Conservation (phyloP, 2,329 filamentous ascomycete genomes). For the Saccharata proteae region DNA sequence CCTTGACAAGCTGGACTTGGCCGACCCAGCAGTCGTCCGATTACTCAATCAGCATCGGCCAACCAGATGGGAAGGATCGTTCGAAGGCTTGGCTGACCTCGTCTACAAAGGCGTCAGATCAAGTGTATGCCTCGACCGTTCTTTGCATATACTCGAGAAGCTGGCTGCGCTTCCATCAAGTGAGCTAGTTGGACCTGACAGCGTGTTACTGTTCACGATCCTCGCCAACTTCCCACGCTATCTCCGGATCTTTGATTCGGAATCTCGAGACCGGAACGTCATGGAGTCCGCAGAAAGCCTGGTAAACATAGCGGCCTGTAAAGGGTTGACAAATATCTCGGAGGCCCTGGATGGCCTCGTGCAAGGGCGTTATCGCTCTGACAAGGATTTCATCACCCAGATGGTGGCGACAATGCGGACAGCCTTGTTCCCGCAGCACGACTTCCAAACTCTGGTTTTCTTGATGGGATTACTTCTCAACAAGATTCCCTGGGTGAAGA, state of each 20-base stretch:
- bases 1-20: slow-evolving; percentile 71
- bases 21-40: slow-evolving; percentile 53
- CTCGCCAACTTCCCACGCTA: slow-evolving; percentile 87
- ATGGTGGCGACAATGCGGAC: slow-evolving; percentile 63
- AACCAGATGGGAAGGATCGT: slow-evolving; percentile 74
- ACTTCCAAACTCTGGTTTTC: slow-evolving; percentile 79
- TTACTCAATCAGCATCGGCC: slow-evolving; percentile 69
- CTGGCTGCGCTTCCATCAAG: slow-evolving; percentile 70
- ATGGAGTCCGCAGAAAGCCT: slow-evolving; percentile 57
- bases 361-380: slow-evolving; percentile 51
- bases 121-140: slow-evolving; percentile 65
- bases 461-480: slow-evolving; percentile 88
- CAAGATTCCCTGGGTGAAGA: slow-evolving; percentile 74
- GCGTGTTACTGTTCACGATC: slow-evolving; percentile 71
- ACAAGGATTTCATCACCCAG: slow-evolving; percentile 64
- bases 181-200: slow-evolving; percentile 68
- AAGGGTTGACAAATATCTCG: slow-evolving; percentile 56
- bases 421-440: slow-evolving; percentile 68
- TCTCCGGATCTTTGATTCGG: slow-evolving; percentile 63
- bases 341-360: slow-evolving; percentile 60
- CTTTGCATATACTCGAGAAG: slow-evolving; percentile 64
- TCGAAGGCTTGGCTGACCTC: slow-evolving; percentile 74
- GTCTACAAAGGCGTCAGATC: slow-evolving; percentile 90
- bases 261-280: slow-evolving; percentile 34
- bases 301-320: slow-evolving; percentile 57